phyloP scores from a whole-genome alignment of 2,329 filamentous ascomycete genomes.

The Cladosporium colombiae region DNA sequence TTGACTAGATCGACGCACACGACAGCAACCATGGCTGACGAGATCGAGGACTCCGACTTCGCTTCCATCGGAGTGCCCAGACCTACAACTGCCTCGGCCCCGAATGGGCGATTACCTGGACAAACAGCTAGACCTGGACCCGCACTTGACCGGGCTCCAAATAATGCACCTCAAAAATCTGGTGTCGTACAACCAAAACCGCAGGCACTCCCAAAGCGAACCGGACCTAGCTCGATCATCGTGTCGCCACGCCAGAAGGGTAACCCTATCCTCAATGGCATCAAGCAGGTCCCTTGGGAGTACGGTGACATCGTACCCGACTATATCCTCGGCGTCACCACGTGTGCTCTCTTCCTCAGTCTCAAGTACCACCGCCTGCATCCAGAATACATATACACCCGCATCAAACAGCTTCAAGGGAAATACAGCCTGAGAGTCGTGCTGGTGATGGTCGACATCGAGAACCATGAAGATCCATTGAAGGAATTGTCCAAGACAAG shows the following conservation, averaged over 20 bases:
- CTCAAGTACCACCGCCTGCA: slow-evolving; percentile 97
- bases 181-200: slow-evolving; percentile 71
- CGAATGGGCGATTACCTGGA: slow-evolving; percentile 10
- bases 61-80: slow-evolving; percentile 10
- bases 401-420: slow-evolving; percentile 79
- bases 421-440: slow-evolving; percentile 86
- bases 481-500: slow-evolving; percentile 91
- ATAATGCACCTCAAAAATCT: slow-evolving; percentile 24
- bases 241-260: slow-evolving; percentile 93
- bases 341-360: slow-evolving; percentile 88
- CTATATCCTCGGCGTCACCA: slow-evolving; percentile 83
- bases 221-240: slow-evolving; percentile 74
- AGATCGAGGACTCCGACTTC: slow-evolving; percentile 46
- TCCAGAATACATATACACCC: slow-evolving; percentile 95
- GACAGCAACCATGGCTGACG: slow-evolving; percentile 44
- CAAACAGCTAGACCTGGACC: slow-evolving; percentile 41
- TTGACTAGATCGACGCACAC: not conserved
- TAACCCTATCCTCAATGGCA: slow-evolving; percentile 83
- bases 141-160: slow-evolving; percentile 37
- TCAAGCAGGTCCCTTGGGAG: slow-evolving; percentile 87
- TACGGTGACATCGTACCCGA: slow-evolving; percentile 96
- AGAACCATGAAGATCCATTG: slow-evolving; percentile 86
- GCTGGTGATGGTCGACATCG: slow-evolving; percentile 90
- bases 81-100: not conserved
- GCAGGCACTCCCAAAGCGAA: slow-evolving; percentile 71